phyloP scores from a whole-genome alignment of 225 moss, liverwort and hornwort species.

The Sphagnum tenellum region DNA sequence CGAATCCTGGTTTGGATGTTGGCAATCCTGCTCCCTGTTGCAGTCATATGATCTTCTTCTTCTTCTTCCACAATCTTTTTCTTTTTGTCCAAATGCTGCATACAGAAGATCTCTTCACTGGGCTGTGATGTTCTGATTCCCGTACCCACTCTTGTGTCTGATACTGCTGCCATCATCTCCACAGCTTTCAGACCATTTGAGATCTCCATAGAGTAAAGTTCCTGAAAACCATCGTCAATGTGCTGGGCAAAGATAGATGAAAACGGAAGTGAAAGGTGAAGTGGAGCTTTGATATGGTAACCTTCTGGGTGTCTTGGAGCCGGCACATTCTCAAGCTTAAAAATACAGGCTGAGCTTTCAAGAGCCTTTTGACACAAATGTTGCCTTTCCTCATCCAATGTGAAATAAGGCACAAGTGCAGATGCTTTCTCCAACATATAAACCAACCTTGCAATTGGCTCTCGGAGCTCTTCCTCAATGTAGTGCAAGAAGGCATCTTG shows the following conservation, averaged over 20 bases:
- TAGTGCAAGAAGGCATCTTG: conserved; percentile 50
- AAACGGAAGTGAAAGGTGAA: conserved; percentile 37
- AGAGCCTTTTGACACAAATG: conserved; percentile 28
- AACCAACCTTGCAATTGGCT: conserved; percentile 39
- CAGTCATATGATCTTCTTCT: too few species aligned
- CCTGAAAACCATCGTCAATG: conserved; percentile 27
- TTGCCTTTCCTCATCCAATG: conserved; percentile 30
- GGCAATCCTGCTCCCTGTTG: too few species aligned
- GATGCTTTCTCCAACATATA: conserved; percentile 40
- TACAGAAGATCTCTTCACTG: too few species aligned
- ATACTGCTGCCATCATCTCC: not conserved
- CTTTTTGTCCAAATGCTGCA: too few species aligned
- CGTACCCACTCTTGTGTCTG: not conserved
- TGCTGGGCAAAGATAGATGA: conserved; percentile 28
- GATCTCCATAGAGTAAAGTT: conserved; percentile 27
- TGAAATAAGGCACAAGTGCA: conserved; percentile 40
- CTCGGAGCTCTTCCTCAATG: conserved; percentile 40
- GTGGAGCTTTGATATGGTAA: conserved; percentile 34
- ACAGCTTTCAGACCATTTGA: conserved; percentile 7
- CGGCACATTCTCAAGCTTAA: conserved; percentile 23
- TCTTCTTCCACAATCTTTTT: too few species aligned
- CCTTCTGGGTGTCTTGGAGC: conserved; percentile 52
- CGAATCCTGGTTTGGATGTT: conserved; percentile 10
- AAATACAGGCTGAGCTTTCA: conserved; percentile 17
- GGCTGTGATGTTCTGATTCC: too few species aligned